Base-by-base conservation (phyloP, 2,329 filamentous ascomycete species). In the Emmonsiellopsis sp. region DNA sequence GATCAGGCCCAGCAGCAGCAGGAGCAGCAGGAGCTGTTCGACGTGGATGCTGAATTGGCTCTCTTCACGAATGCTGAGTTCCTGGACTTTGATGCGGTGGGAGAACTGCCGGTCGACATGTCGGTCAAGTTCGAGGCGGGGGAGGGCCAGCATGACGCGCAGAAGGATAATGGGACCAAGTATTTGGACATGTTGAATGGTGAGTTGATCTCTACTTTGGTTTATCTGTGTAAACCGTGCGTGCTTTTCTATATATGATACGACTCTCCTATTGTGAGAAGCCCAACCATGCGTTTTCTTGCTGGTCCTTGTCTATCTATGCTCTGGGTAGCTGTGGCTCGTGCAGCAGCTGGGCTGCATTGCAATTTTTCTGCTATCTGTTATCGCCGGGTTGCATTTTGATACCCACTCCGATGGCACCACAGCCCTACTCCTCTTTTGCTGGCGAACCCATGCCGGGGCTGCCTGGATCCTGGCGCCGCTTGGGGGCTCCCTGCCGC, bases 1-100 rank as follows among this genome's bases (percentile, higher is more conserved):
- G 80, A 86, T 52, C 77, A 85, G 56, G 79, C 79, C 32, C 66
- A 70, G 42, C 73, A 77, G 57, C 72, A 77, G 55, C 79, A 84
- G 55, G 81, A 86, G 48, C 71, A 76, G 54, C 45, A 48, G 34
- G 72, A 77, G 52, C 71, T 76, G 50, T 79, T 84, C 69, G 79
- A 79, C 61, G 74, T 86, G 58, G 84, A 88, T 61, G 82, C 86
- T 56, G 85, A 90, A 58, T 75, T 92, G 49, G 84, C 84, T 50
- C 79, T 90, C 63, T 93, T 91, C 73, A 88, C 87, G 54, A 91
- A 92, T 71, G 84, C 86, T 45, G 82, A 88, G 61, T 92, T 92
- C 70, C 87, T 86, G 68, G 86, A 91, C 63, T 88, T 86, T 66
- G 87, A 91, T 66, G 67, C 68, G 39, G 65, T 53, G 54, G 71